Conservation (phyloP, 163 green algal genomes). For the Picocystis sp. region DNA sequence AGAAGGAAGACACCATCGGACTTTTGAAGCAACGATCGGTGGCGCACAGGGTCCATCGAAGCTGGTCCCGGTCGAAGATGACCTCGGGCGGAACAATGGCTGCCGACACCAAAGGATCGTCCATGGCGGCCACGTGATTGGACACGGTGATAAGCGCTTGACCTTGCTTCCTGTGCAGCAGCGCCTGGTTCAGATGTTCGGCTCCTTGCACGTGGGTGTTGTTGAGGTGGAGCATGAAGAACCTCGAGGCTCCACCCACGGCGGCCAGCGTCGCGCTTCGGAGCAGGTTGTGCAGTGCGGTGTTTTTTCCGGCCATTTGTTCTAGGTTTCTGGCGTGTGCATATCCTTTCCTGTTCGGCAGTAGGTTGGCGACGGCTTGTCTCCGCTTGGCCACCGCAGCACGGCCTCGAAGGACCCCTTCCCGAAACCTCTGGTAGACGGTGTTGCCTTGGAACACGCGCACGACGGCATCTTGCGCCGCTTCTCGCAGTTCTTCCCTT, state of each 20-base stretch:
- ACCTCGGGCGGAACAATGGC: constrained; percentile 37
- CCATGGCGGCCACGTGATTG: constrained; percentile 72
- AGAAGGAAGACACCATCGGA: constrained; percentile 19
- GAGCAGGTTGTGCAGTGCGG: too few species aligned
- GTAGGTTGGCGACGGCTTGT: too few species aligned
- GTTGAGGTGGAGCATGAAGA: constrained; percentile 9
- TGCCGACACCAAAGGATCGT: constrained; percentile 66
- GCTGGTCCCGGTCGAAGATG: constrained; percentile 10
- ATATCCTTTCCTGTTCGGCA: too few species aligned
- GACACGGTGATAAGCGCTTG: constrained; percentile 56
- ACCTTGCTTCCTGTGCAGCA: constrained; percentile 1
- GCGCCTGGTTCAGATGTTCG: constrained; percentile 8
- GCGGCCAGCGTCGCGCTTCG: background rate
- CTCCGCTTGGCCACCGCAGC: too few species aligned
- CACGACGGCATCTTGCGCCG: too few species aligned
- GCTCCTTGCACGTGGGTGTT: constrained; percentile 3
- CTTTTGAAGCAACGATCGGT: constrained; percentile 74
- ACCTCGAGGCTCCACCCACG: background rate
- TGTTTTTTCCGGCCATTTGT: too few species aligned
- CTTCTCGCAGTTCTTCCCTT: too few species aligned
- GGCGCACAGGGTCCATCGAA: constrained; percentile 77
- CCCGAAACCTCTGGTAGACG: too few species aligned
- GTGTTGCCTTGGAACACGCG: too few species aligned
- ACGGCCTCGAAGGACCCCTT: too few species aligned
- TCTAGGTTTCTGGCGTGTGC: too few species aligned